Base-by-base conservation (phyloP, 2,329 filamentous ascomycete species). In the Pestalotiopsis sp. region DNA sequence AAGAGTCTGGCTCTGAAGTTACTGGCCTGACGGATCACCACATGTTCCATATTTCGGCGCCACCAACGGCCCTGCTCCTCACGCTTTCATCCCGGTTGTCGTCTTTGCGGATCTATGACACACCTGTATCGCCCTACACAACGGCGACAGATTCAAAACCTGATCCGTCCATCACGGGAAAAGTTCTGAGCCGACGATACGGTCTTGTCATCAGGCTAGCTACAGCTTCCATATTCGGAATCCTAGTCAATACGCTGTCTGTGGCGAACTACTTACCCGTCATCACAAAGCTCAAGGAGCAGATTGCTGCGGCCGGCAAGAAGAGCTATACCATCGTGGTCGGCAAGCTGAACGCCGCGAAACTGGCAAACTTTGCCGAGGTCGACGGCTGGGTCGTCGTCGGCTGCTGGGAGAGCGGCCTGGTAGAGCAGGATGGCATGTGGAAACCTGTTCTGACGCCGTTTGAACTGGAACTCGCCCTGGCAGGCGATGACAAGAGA, bases 251-350 rank as follows among this genome's bases (percentile, higher is more conserved):
- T 80, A 99, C 96, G 0, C 89, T 99, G 4, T 95, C 92, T 25
- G 94, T 98, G 5, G 90, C 92, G 69, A 97, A 98, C 78, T 98
- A 98, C 82, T 87, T 98, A 71, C 84, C 89, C 14, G 94, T 95
- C 0, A 90, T 98, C 56, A 87, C 92, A 14, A 86, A 92, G 67
- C 87, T 98, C 40, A 90, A 92, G 69, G 80, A 83, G 7, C 88
- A 91, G 70, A 97, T 99, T 73, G 87, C 89, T 0, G 86, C 85
- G 0, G 93, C 93, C 0, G 95, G 94, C 12, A 98, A 98, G 83
- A 99, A 98, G 83, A 92, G 90, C 78, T 99, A 99, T 79, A 93
- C 95, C 1, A 93, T 99, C 62, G 96, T 99, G 2, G 96, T 99
- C 0, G 96, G 96, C 69, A 98, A 98, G 79, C 86, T 99, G 31